These are phyloP conservation scores for Pichia sp. DNA, from an alignment of 1,139 yeast species.

Conservation along the genomic window DNA sequence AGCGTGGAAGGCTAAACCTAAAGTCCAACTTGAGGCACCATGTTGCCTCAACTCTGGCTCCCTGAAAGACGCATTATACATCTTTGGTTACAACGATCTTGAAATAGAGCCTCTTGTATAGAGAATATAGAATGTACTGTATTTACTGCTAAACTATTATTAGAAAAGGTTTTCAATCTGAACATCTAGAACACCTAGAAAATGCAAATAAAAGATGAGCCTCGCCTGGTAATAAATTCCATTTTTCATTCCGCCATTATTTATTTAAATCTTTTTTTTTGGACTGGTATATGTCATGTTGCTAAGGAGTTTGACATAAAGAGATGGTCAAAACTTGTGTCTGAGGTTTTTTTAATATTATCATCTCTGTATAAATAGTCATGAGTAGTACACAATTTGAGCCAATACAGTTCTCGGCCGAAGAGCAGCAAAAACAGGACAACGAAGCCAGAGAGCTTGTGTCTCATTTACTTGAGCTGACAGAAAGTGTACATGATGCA, in stretches of 20 bases:
- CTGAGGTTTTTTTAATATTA: background rate
- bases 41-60: constrained; percentile 68
- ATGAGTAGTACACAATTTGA: background rate
- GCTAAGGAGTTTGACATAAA: background rate
- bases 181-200: too few relatives aligned
- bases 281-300: background rate
- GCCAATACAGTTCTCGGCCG: constrained; percentile 3
- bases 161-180: background rate
- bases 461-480: background rate
- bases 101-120: constrained; percentile 38
- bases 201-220: background rate
- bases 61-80: constrained; percentile 69
- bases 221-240: background rate
- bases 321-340: background rate
- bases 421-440: background rate
- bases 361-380: background rate
- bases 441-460: constrained; percentile 1
- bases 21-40: constrained; percentile 80
- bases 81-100: constrained; percentile 67
- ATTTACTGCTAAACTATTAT: background rate
- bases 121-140: background rate
- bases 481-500: constrained; percentile 5
- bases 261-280: background rate
- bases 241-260: background rate
- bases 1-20: constrained; percentile 97